phyloP scores from a whole-genome alignment of 768 basidiomycete species.

The Mycena chlorophos region DNA sequence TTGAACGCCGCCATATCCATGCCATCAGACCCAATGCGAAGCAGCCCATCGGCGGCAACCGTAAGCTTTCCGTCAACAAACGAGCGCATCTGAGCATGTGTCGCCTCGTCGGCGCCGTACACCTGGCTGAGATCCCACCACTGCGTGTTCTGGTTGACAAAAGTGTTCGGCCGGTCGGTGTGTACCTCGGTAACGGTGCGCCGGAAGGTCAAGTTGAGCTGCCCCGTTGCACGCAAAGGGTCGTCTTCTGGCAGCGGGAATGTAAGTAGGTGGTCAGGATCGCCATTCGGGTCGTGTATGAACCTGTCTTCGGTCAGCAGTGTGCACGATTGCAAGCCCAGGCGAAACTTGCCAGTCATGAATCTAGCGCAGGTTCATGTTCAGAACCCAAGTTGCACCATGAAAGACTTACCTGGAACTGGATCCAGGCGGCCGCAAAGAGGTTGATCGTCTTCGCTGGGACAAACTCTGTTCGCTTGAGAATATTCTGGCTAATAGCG shows the following conservation, averaged over 20 bases:
- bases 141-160: constrained; percentile 12
- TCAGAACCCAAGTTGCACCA: constrained; percentile 14
- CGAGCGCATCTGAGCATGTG: constrained; percentile 9
- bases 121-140: constrained; percentile 18
- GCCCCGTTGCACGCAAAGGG: constrained; percentile 7
- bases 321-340: not conserved
- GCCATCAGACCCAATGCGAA: constrained; percentile 11
- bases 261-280: constrained; percentile 9
- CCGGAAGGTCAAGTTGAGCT: constrained; percentile 11
- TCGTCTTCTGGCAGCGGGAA: constrained; percentile 10
- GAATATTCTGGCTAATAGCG: constrained; percentile 12
- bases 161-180: constrained; percentile 6
- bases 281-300: constrained; percentile 13
- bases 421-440: constrained; percentile 4
- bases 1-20: constrained; percentile 12
- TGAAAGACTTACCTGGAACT: not conserved
- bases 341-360: constrained; percentile 10
- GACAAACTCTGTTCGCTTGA: constrained; percentile 12
- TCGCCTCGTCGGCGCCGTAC: constrained; percentile 13
- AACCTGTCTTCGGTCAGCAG: not conserved
- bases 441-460: constrained; percentile 15
- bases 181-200: constrained; percentile 6
- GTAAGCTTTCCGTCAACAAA: constrained; percentile 11
- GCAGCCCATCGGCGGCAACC: constrained; percentile 6
- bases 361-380: too few species aligned